These are phyloP conservation scores for Zymoseptoria crescenta DNA, from an alignment of 2,329 filamentous ascomycete genomes.

Conservation along the genomic window DNA sequence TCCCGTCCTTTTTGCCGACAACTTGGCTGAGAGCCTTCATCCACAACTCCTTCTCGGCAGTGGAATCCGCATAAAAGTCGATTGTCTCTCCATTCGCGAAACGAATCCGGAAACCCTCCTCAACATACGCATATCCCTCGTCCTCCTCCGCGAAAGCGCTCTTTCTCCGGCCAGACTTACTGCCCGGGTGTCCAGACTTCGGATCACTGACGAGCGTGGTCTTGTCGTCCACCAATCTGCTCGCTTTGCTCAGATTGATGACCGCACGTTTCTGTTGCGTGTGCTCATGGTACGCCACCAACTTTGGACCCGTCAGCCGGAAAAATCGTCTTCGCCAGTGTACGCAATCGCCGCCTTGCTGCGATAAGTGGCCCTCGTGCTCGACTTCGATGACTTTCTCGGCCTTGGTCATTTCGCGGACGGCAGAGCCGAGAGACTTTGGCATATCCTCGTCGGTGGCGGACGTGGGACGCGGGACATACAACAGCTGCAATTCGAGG, in stretches of 20 bases:
- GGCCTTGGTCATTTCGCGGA: slow-evolving; percentile 85
- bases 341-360: slow-evolving; percentile 97
- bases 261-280: slow-evolving; percentile 92
- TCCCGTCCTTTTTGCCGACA: slow-evolving; percentile 48
- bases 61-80: slow-evolving; percentile 92
- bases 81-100: slow-evolving; percentile 98
- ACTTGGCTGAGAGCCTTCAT: slow-evolving; percentile 77
- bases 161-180: slow-evolving; percentile 55
- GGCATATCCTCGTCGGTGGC: slow-evolving; percentile 92
- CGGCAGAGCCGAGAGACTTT: slow-evolving; percentile 97
- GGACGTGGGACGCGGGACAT: slow-evolving; percentile 85
- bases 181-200: slow-evolving; percentile 54
- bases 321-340: slow-evolving; percentile 98
- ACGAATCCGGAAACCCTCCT: slow-evolving; percentile 96
- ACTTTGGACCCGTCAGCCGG: slow-evolving; percentile 79
- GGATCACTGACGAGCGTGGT: slow-evolving; percentile 76
- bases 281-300: slow-evolving; percentile 93
- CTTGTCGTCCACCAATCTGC: slow-evolving; percentile 88
- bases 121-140: slow-evolving; percentile 98
- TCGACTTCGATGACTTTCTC: slow-evolving; percentile 66
- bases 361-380: slow-evolving; percentile 84
- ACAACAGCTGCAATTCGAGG: slow-evolving; percentile 85
- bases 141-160: slow-evolving; percentile 97
- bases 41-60: slow-evolving; percentile 85
- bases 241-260: slow-evolving; percentile 90